Conservation (phyloP, 805 yeast genomes). For the Pichia californica region DNA sequence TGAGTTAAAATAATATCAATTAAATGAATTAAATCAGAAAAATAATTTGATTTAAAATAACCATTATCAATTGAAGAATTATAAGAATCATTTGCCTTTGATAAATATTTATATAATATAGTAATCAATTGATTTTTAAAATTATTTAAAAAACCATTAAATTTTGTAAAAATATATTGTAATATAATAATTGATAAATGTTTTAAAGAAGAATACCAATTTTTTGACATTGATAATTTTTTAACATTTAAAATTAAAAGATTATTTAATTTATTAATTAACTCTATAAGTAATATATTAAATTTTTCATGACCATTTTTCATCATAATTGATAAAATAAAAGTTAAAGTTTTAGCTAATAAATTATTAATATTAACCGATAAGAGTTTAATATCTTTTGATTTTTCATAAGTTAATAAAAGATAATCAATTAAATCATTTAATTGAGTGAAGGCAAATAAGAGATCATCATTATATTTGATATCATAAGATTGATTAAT, state of each 20-base stretch:
- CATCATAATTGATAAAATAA: conserved; percentile 23
- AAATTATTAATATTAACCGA: conserved; percentile 22
- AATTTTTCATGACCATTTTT: conserved; percentile 28
- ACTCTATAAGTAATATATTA: conserved; percentile 26
- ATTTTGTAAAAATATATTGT: conserved; percentile 25
- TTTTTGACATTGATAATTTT: conserved; percentile 26
- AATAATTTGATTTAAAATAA: conserved; percentile 27
- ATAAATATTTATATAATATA: conserved; percentile 26
- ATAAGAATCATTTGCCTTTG: conserved; percentile 30
- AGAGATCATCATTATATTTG: conserved; percentile 17
- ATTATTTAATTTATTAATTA: conserved; percentile 21
- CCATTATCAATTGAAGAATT: conserved; percentile 27
- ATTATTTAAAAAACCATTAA: conserved; percentile 31
- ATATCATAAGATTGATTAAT: background rate
- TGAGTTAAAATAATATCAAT: conserved; percentile 25
- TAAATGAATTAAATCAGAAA: conserved; percentile 25
- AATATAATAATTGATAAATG: conserved; percentile 26
- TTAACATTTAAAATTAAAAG: conserved; percentile 17
- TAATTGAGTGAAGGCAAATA: conserved; percentile 20
- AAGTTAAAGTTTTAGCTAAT: conserved; percentile 19
- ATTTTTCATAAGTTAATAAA: conserved; percentile 16
- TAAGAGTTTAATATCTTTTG: conserved; percentile 19
- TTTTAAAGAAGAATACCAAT: conserved; percentile 28
- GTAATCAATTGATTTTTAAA: conserved; percentile 24
- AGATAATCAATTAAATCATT: conserved; percentile 19